Evolutionary conservation across 2,329 filamentous ascomycete genomes (phyloP), one percentile per base, ranked within the genome.

Genomic region (Esteya vermicola): DNA sequence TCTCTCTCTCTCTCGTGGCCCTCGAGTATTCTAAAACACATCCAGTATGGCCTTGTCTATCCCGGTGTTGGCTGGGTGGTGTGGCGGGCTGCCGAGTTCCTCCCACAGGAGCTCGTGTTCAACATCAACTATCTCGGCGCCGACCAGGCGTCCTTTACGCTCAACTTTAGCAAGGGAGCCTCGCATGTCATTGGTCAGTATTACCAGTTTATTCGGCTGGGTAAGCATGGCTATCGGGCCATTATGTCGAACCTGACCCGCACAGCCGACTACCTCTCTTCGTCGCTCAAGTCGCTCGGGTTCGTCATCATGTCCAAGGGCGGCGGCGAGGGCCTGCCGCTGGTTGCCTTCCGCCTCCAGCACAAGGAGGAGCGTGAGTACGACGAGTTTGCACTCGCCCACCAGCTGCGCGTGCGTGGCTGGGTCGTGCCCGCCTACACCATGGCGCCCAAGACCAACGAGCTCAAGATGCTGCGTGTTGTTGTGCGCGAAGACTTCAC

Each of bases 101-200:
- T 94, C 3, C 89, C 89, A 8, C 72, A 89, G 55, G 88, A 95
- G 54, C 78, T 95, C 19, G 85, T 96, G 52, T 96, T 96, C 75
- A 95, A 94, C 70, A 95, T 96, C 72, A 95, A 95, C 71, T 96
- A 96, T 63, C 80, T 95, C 6, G 89, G 89, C 37, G 88, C 89
- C 10, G 85, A 95, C 55, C 89, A 96, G 58, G 81, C 86, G 3
- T 94, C 85, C 4, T 95, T 95, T 64, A 95, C 89, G 0, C 76
- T 96, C 44, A 96, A 96, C 69, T 96, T 96, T 68, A 93, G 84
- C 55, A 93, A 94, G 59, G 88, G 88, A 42, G 89, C 89, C 12
- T 85, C 81, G 6, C 88, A 95, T 56, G 84, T 95, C 54, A 93
- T 96, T 46, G 89, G 85, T 22, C 89, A 96, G 62, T 96, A 95